Base-by-base conservation (phyloP, 2,329 filamentous ascomycete species). In the Epichloe bromicola region DNA sequence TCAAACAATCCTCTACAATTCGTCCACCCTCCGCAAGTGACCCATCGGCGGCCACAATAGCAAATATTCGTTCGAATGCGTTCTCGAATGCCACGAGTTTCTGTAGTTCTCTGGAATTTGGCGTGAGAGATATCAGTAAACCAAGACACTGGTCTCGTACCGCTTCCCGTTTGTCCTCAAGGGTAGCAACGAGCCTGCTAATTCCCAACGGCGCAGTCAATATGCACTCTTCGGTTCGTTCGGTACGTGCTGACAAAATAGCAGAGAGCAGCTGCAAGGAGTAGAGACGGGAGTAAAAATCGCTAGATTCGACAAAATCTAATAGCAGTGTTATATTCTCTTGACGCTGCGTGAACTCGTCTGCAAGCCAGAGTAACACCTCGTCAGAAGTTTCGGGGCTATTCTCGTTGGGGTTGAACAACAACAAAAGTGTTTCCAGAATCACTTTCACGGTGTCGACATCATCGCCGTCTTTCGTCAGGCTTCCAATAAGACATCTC, bases 341-440 rank as follows among this genome's bases (percentile, higher is more conserved):
- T 79, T 96, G 90, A 56, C 88, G 83, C 74, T 95, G 90, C 36
- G 93, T 96, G 65, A 98, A 98, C 67, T 97, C 91, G 69, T 98
- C 93, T 50, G 93, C 93, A 53, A 98, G 76, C 89, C 93, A 98
- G 30, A 97, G 74, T 17, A 86, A 86, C 60, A 98, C 94, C 68
- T 98, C 93, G 57, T 97, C 91, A 14, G 91, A 95, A 50, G 91
- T 88, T 75, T 97, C 91, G 34, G 88, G 79, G 74, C 88, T 94
- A 63, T 74, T 72, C 59, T 78, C 74, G 58, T 83, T 83, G 40
- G 81, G 80, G 56, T 69, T 82, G 66, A 97, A 97, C 40, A 98
- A 82, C 83, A 94, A 91, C 65, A 97, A 74, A 60, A 98, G 73
- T 43, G 94, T 98, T 76, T 98, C 93, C 57, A 98, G 75, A 54